Evolutionary conservation across 1,139 yeast species (phyloP).

Genomic region (Zhuliangozyma blackwelliae): DNA sequence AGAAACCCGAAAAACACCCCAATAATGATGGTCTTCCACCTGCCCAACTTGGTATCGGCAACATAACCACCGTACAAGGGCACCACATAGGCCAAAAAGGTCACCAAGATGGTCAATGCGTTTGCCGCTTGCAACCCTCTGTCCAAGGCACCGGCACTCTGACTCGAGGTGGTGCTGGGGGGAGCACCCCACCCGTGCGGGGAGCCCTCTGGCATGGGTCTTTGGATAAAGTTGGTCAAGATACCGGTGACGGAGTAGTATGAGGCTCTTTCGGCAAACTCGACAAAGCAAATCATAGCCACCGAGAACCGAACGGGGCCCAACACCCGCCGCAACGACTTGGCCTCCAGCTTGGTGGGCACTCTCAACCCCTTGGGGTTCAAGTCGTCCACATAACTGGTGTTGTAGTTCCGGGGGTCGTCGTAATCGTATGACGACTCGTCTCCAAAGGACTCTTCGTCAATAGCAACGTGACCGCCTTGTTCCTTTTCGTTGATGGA

Average conservation of each 20-base stretch:
- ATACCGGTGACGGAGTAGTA: constrained; percentile 42
- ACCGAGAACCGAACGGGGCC: constrained; percentile 24
- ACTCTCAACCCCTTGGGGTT: constrained; percentile 32
- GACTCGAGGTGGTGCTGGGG: constrained; percentile 46
- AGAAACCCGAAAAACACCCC: constrained; percentile 37
- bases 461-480: too few relatives aligned
- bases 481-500: too few relatives aligned
- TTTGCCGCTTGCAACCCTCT: constrained; percentile 37
- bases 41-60: constrained; percentile 42
- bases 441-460: too few relatives aligned
- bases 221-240: constrained; percentile 40
- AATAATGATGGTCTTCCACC: constrained; percentile 37
- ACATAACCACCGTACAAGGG: constrained; percentile 43
- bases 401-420: constrained; percentile 22
- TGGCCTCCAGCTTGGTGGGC: constrained; percentile 42
- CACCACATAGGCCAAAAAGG: constrained; percentile 39
- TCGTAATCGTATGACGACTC: constrained; percentile 22
- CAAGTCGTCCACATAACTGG: constrained; percentile 24
- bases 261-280: constrained; percentile 46
- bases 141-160: constrained; percentile 33
- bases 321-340: constrained; percentile 37
- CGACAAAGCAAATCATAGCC: constrained; percentile 39
- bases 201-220: constrained; percentile 51
- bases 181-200: constrained; percentile 36
- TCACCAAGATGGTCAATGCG: constrained; percentile 34